Evolutionary conservation across 495 filamentous ascomycete species (phyloP).

Genomic region (Aspergillus wentii): DNA sequence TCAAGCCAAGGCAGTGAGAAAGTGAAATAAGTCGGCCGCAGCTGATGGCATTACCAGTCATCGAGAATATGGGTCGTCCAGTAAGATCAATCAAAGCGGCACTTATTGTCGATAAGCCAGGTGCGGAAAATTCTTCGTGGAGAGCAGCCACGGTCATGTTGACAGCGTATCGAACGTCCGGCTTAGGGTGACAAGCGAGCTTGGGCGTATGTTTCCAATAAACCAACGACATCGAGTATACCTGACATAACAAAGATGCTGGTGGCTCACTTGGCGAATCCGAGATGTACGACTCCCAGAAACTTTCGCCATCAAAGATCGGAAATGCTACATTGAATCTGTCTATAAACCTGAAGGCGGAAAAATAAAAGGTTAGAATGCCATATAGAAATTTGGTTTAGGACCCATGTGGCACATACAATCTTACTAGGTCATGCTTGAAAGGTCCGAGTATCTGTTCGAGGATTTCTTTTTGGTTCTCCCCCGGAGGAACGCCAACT

Average conservation of each 20-base stretch:
- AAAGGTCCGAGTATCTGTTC: conserved; percentile 51
- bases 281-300: conserved; percentile 41
- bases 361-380: too few relatives aligned
- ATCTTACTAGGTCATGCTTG: conserved; percentile 43
- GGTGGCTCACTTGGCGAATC: conserved; percentile 39
- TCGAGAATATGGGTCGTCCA: conserved; percentile 47
- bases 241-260: conserved; percentile 46
- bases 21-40: conserved; percentile 46
- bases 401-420: too few relatives aligned
- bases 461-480: conserved; percentile 49
- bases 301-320: conserved; percentile 46
- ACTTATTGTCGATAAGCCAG: conserved; percentile 45
- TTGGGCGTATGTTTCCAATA: conserved; percentile 47
- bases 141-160: conserved; percentile 48
- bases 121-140: conserved; percentile 47
- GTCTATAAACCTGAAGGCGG: conserved; percentile 40
- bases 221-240: conserved; percentile 48
- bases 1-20: conserved; percentile 47
- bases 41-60: conserved; percentile 49
- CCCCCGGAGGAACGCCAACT: conserved; percentile 42
- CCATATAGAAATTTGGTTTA: too few relatives aligned
- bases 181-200: conserved; percentile 40
- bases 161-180: conserved; percentile 46
- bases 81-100: conserved; percentile 45
- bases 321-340: conserved; percentile 50